Evolutionary conservation across 768 basidiomycete genomes (phyloP), one percentile per base, ranked within the genome.

Genomic region (Cytidiella melzeri): DNA sequence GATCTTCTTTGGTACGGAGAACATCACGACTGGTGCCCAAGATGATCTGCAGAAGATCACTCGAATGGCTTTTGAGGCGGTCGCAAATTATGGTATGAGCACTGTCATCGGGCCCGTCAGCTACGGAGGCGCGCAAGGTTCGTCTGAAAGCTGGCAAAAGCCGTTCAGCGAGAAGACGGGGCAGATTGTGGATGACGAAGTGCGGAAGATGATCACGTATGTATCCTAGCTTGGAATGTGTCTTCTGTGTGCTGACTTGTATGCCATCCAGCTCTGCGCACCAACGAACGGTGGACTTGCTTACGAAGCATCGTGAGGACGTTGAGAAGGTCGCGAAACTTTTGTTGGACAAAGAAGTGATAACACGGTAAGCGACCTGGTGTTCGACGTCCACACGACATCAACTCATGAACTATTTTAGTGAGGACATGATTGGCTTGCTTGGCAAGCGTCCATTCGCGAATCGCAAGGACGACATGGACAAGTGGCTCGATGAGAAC

Each of bases 41-140:
- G 96, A 99, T 60, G 96, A 99, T 64, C 73, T 99, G 38, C 92
- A 94, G 68, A 98, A 98, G 72, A 95, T 99, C 54, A 97, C 96
- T 3, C 81, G 86, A 52, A 94, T 98, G 87, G 96, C 96, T 13
- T 96, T 94, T 55, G 93, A 97, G 67, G 88, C 87, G 3, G 92
- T 88, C 54, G 89, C 90, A 6, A 92, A 92, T 67, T 96, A 96
- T 68, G 96, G 96, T 52, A 97, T 99, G 95, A 95, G 93, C 69
- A 74, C 81, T 43, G 79, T 82, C 46, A 91, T 99, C 54, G 96
- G 96, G 1, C 96, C 96, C 1, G 90, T 99, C 54, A 94, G 91
- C 59, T 99, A 98, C 61, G 92, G 93, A 44, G 88, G 89, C n/a
- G 76, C 83, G 41, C 80, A 90, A 56, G 86, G 83, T 23, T 76